Base-by-base conservation (phyloP, 108 stramenopile genomes). In the Stephanodiscus triporus region DNA sequence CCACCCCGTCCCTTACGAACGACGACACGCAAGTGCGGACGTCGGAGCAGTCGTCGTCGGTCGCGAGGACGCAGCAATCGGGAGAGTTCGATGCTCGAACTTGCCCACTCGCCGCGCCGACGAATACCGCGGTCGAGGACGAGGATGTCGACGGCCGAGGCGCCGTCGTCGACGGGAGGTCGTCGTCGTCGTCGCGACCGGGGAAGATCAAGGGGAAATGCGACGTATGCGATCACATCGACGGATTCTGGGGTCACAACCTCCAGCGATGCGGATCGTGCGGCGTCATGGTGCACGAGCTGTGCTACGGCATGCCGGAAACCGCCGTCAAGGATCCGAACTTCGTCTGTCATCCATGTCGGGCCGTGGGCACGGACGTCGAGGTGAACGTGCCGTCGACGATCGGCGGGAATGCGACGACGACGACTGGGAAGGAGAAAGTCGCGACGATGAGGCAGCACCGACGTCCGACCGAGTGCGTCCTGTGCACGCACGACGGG, bases 391-490 rank as follows among this genome's bases (percentile, higher is more conserved):
- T 74, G 0, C 79, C 66, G 26, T 84, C 75, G 7, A 76, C 51
- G 9, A 32, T 76, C 56, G 85, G 77, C 32, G 66, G 72, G 26
- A 20, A 24, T 6, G 9, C 17, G 51, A n/a, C n/a, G n/a, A n/a
- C n/a, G n/a, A n/a, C n/a, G 6, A 53, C 19, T n/a, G 19, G 6
- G 23, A 24, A 53, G 23, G 6, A 57, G 68, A 36, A 72, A n/a
- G n/a, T n/a, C n/a, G n/a, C n/a, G 19, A 20, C 29, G 23, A 73
- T 86, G 43, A 57, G 16, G 32, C 77, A 84, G n/a, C 30, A 50
- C 4, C 47, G 37, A 30, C 81, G 88, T 5, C 85, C 88, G 10
- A 83, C 79, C 8, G 81, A 86, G 24, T 88, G 88, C 72, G 60
- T 70, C 20, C 57, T 88, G 51, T 88, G 88, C 57, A 63, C 50